Base-by-base conservation (phyloP, 164 flowering plant species). In the Protea cynaroides region DNA sequence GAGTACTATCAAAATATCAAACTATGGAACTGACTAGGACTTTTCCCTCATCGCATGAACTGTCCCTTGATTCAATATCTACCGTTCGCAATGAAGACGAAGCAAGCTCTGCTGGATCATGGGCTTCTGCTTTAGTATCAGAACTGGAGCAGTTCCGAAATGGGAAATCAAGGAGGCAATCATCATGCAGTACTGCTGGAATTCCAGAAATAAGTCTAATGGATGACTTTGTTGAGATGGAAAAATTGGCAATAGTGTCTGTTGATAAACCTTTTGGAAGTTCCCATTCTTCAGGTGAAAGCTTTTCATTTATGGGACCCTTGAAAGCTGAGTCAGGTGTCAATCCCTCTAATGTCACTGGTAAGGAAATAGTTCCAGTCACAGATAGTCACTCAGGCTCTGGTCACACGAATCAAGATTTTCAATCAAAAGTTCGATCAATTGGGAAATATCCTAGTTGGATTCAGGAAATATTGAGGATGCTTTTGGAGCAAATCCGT, bases 201-300 rank as follows among this genome's bases (percentile, higher is more conserved):
- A 70, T 62, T 71, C 69, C 85, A 22, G 96, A 86, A 7, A 74
- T 86, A 66, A 81, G 83, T 61, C 74, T 86, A 23, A 87, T 92
- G 97, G 89, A 89, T 79, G 96, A 89, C 76, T 86, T 86, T 68
- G 82, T 74, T 21, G 92, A 93, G 73, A 89, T 89, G 92, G 98
- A 93, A 75, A 86, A 83, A 73, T 56, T 88, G 21, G 96, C 98
- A 44, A 78, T 94, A 52, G 90, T 91, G 65, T 77, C 88, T 57
- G 75, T 73, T 3, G 85, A 80, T 63, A 63, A 65, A 19, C 77
- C 80, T 51, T 46, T 52, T 58, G 72, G 57, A 44, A 66, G 59
- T 59, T 66, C 73, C 37, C 54, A 63, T 49, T 52, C 72, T 61
- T 67, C 72, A 37, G 62, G 57, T n/a, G 70, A 29, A 56, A 56